Evolutionary conservation across 2,329 filamentous ascomycete species (phyloP), one percentile per base, ranked within the genome.

Genomic region (Botrytis pseudocinerea): DNA sequence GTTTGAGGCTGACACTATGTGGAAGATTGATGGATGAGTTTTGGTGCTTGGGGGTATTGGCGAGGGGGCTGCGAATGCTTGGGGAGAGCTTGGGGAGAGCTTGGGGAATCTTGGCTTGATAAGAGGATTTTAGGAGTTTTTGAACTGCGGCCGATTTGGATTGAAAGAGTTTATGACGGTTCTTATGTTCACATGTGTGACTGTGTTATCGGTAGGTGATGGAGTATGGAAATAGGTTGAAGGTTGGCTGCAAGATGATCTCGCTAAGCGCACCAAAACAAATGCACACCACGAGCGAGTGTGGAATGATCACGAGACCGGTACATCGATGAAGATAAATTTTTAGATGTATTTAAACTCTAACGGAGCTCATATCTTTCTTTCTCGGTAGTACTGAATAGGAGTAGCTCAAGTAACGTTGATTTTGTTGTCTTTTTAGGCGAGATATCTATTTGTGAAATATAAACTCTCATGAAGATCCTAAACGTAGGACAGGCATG

Each of bases 81-180:
- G 54, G 25, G 38, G 42, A 51, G 32, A 25, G 32, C 32, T 46
- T 46, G 54, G 25, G 38, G 42, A 51, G 32, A 25, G 3, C 35
- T 54, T 65, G 59, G 12, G 59, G 6, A 40, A 42, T 42, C 35
- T 68, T 68, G 35, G 65, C 16, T 57, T 68, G 65, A 68, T 68
- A 57, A 42, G 35, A 8, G 1, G 4, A 6, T 20, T 57, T 25
- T 42, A 16, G 64, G n/a, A 20, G 25, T 3, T 40, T 42, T 40
- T 40, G 10, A 22, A 35, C 8, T 32, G 42, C 3, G 46, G 9
- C 14, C 40, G 35, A 40, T 35, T 16, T 54, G 46, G 2, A n/a
- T 28, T 68, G 35, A 9, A 54, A 22, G 46, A 25, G 9, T 4
- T 20, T 14, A 10, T 68, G 25, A 28, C 4, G 10, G 1, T 32